A percentile compares a stretch with the other conserved stretches of the same genome.
Evolutionary conservation across 2,329 filamentous ascomycete species (phyloP).

Genomic region (Trichophyton equinum): DNA sequence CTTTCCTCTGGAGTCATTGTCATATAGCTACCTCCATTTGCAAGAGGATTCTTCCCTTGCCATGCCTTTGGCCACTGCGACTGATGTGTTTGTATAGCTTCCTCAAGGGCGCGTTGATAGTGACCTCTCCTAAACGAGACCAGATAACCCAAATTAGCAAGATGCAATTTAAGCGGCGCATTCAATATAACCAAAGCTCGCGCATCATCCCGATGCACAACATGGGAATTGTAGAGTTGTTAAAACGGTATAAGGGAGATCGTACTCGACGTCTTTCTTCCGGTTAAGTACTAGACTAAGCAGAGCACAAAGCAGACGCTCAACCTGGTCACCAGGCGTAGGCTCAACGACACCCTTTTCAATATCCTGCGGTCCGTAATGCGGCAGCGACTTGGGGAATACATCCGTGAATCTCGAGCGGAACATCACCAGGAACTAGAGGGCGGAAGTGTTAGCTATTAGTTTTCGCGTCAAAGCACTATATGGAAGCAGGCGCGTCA

Average conservation of each 20-base stretch:
- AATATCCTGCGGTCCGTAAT: slow-evolving; percentile 90
- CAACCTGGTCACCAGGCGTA: slow-evolving; percentile 69
- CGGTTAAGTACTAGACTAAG: slow-evolving; percentile 82
- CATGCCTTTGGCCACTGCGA: slow-evolving; percentile 79
- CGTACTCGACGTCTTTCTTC: slow-evolving; percentile 98
- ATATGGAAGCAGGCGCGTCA: neutral
- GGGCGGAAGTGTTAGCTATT: slow-evolving; percentile 24
- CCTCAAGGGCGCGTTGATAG: slow-evolving; percentile 84
- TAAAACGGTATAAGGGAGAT: slow-evolving; percentile 19
- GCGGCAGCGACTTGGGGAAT: slow-evolving; percentile 73
- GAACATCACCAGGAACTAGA: slow-evolving; percentile 95
- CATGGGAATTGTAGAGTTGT: neutral
- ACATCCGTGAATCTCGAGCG: slow-evolving; percentile 81
- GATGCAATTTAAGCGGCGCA: neutral
- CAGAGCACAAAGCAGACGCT: slow-evolving; percentile 79
- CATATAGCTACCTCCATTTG: slow-evolving; percentile 67
- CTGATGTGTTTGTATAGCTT: slow-evolving; percentile 74
- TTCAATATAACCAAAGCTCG: neutral
- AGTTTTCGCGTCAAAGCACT: slow-evolving; percentile 1
- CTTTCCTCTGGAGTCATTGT: slow-evolving; percentile 70
- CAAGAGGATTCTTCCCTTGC: slow-evolving; percentile 70
- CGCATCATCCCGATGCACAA: neutral
- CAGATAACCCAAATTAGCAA: slow-evolving; percentile 4
- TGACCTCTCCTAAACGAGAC: slow-evolving; percentile 60
- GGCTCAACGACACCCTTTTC: slow-evolving; percentile 71